phyloP scores from a whole-genome alignment of 2,329 filamentous ascomycete species.

The Calonectria fujianensis region DNA sequence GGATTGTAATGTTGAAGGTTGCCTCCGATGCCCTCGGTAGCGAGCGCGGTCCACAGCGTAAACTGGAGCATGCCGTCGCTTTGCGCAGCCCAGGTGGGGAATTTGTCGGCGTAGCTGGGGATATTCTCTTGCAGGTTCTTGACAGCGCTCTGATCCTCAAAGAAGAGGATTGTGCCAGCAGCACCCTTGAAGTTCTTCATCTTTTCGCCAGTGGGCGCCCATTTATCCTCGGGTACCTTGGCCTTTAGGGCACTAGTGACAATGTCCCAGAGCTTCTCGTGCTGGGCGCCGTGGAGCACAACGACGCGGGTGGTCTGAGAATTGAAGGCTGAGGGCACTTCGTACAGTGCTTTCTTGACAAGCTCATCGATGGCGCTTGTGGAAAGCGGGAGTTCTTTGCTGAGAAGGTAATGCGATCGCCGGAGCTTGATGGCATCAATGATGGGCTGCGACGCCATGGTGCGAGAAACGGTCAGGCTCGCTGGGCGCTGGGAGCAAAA shows the following conservation, averaged over 20 bases:
- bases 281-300: slow-evolving; percentile 8
- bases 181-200: slow-evolving; percentile 6
- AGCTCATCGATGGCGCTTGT: background rate
- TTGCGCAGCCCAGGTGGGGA: slow-evolving; percentile 10
- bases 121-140: background rate
- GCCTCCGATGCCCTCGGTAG: slow-evolving; percentile 1
- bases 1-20: slow-evolving; percentile 16
- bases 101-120: slow-evolving; percentile 11
- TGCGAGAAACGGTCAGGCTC: background rate
- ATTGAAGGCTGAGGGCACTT: slow-evolving; percentile 20
- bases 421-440: slow-evolving; percentile 12
- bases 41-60: slow-evolving; percentile 9
- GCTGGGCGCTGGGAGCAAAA: slow-evolving; percentile 10
- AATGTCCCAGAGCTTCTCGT: slow-evolving; percentile 21
- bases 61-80: slow-evolving; percentile 18
- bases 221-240: background rate
- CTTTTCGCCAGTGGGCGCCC: slow-evolving; percentile 11
- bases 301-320: slow-evolving; percentile 12
- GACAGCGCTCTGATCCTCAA: slow-evolving; percentile 1
- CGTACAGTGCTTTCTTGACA: slow-evolving; percentile 1
- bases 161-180: slow-evolving; percentile 7
- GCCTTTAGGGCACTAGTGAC: background rate
- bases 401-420: slow-evolving; percentile 19
- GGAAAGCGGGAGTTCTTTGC: background rate
- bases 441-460: slow-evolving; percentile 7